These are phyloP conservation scores for Noccaea caerulescens DNA, from an alignment of 345 rosid species.

Conservation along the genomic window DNA sequence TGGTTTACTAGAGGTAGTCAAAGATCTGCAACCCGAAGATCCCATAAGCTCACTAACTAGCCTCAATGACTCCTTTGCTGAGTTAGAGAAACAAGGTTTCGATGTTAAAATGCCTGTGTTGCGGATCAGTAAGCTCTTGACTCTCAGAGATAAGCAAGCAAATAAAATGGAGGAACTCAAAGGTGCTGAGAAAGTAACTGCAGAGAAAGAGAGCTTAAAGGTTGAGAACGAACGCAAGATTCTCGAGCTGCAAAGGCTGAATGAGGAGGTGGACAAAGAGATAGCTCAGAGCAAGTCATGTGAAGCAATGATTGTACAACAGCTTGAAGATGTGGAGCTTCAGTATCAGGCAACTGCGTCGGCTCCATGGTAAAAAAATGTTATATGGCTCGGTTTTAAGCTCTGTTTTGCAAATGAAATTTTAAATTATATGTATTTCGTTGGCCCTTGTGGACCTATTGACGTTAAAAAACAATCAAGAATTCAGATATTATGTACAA, in stretches of 20 bases:
- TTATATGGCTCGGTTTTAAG: too few species aligned
- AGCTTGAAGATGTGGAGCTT: slow-evolving; percentile 27
- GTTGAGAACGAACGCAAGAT: slow-evolving; percentile 51
- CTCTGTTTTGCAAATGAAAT: too few species aligned
- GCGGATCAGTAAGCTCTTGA: slow-evolving; percentile 53
- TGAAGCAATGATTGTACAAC: slow-evolving; percentile 17
- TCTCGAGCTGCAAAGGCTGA: slow-evolving; percentile 44
- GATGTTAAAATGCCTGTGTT: slow-evolving; percentile 42
- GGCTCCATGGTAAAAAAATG: slow-evolving; percentile 52
- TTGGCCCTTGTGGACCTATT: not conserved
- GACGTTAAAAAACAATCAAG: slow-evolving; percentile 2
- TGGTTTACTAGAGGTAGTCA: slow-evolving; percentile 57
- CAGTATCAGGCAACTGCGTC: slow-evolving; percentile 44
- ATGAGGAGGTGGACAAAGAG: slow-evolving; percentile 34
- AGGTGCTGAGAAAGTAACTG: slow-evolving; percentile 40
- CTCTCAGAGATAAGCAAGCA: slow-evolving; percentile 43
- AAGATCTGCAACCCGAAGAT: slow-evolving; percentile 42
- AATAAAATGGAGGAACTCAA: slow-evolving; percentile 38
- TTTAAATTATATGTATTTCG: too few species aligned
- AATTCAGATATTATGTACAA: not conserved
- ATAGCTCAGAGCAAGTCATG: slow-evolving; percentile 33
- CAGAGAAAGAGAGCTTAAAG: slow-evolving; percentile 28
- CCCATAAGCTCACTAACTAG: slow-evolving; percentile 42
- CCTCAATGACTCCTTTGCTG: slow-evolving; percentile 53
- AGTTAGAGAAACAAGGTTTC: slow-evolving; percentile 65